Evolutionary conservation across 805 yeast species (phyloP).

Genomic region (Metschnikowia borealis): DNA sequence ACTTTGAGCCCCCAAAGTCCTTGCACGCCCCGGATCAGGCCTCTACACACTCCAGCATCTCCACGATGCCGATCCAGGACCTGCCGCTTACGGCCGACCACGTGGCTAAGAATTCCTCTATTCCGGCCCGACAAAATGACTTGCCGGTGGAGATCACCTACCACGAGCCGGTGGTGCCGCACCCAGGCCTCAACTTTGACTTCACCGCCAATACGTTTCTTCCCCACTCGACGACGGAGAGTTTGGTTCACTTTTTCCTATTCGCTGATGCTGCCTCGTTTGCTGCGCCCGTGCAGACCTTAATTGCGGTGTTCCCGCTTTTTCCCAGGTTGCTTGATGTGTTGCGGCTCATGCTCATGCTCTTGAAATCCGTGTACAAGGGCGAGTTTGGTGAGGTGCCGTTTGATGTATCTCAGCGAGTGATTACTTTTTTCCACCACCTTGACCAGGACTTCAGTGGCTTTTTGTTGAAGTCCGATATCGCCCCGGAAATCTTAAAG

Average conservation of each 20-base stretch:
- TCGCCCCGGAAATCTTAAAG: slow-evolving; percentile 54
- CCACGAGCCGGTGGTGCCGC: slow-evolving; percentile 26
- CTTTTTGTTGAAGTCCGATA: slow-evolving; percentile 58
- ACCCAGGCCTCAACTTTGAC: slow-evolving; percentile 44
- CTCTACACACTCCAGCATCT: background rate
- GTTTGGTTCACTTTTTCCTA: slow-evolving; percentile 70
- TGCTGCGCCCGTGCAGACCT: slow-evolving; percentile 12
- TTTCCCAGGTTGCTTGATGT: slow-evolving; percentile 31
- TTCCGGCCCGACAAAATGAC: background rate
- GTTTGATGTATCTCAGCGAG: slow-evolving; percentile 43
- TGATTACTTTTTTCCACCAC: slow-evolving; percentile 51
- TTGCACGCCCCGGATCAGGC: background rate
- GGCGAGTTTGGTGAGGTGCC: slow-evolving; percentile 22
- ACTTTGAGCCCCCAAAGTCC: background rate
- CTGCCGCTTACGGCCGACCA: background rate
- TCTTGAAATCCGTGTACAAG: slow-evolving; percentile 20
- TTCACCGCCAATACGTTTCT: slow-evolving; percentile 28
- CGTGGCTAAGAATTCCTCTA: background rate
- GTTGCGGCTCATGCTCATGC: slow-evolving; percentile 20
- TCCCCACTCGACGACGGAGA: slow-evolving; percentile 59
- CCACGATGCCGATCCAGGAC: slow-evolving; percentile 1
- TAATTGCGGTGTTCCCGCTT: slow-evolving; percentile 31
- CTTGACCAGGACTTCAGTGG: slow-evolving; percentile 62
- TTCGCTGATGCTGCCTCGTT: slow-evolving; percentile 21
- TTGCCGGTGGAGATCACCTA: slow-evolving; percentile 18